phyloP scores from a whole-genome alignment of 2,329 filamentous ascomycete species.

The Fusarium haematococcum region DNA sequence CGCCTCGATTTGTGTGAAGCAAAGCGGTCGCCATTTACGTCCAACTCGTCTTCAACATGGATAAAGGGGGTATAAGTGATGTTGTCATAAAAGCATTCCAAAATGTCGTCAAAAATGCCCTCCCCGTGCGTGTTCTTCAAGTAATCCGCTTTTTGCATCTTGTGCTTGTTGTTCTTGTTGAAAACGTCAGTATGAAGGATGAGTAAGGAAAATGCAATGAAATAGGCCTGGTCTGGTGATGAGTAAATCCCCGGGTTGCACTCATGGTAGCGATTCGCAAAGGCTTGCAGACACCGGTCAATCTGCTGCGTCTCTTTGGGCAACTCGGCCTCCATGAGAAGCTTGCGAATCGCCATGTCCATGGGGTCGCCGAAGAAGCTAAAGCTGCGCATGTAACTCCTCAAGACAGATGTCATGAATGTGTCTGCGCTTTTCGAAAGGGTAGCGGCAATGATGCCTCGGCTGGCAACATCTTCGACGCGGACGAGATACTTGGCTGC shows the following conservation, averaged over 20 bases:
- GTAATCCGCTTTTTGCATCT: constrained; percentile 97
- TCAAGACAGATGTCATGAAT: constrained; percentile 84
- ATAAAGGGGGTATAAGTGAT: constrained; percentile 99
- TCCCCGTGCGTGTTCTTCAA: constrained; percentile 94
- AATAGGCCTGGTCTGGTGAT: constrained; percentile 94
- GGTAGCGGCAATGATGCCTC: constrained; percentile 85
- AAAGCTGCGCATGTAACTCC: constrained; percentile 96
- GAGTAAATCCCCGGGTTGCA: constrained; percentile 97
- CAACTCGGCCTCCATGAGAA: constrained; percentile 95
- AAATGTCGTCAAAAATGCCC: constrained; percentile 90
- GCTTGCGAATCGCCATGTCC: constrained; percentile 96
- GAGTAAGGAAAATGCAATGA: constrained; percentile 95
- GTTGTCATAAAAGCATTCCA: constrained; percentile 98
- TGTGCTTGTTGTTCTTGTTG: constrained; percentile 99
- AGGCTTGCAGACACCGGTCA: constrained; percentile 91
- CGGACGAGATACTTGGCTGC: constrained; percentile 89
- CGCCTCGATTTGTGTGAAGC: constrained; percentile 78
- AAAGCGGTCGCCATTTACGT: constrained; percentile 80
- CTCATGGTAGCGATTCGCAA: constrained; percentile 96
- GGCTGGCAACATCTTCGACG: constrained; percentile 82
- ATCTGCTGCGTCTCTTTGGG: constrained; percentile 99
- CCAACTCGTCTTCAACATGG: constrained; percentile 92
- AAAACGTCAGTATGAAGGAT: constrained; percentile 99
- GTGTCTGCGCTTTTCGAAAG: constrained; percentile 88
- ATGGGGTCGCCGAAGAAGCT: constrained; percentile 96